Conservation (phyloP, 306 rosid species). For the Ziziphus jujuba region DNA sequence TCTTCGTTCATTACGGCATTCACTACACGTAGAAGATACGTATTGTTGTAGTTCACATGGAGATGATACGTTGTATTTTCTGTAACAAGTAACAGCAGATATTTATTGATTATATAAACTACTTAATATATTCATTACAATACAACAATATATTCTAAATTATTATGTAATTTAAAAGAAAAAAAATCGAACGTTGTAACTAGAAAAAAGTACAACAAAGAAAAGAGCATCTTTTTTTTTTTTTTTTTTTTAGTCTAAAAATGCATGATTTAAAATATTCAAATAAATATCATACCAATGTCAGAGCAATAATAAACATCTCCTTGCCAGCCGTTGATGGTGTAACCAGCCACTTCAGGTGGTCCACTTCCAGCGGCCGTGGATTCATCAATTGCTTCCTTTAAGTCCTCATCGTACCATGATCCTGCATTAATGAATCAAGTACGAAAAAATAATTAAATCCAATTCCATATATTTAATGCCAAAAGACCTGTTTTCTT, state of each 20-base stretch:
- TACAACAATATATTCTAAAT: too few species aligned
- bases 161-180: too few species aligned
- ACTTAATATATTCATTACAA: too few species aligned
- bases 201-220: too few species aligned
- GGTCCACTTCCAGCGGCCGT: slow-evolving; percentile 21
- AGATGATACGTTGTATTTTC: too few species aligned
- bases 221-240: too few species aligned
- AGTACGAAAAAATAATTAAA: not conserved
- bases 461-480: not conserved
- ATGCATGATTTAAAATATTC: not conserved
- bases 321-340: slow-evolving; percentile 39
- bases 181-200: too few species aligned
- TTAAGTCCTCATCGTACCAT: slow-evolving; percentile 24
- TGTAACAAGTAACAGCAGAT: too few species aligned
- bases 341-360: slow-evolving; percentile 13
- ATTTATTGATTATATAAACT: too few species aligned
- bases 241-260: not conserved
- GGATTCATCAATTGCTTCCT: slow-evolving; percentile 13
- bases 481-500: too few species aligned
- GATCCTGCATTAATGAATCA: not conserved
- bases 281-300: slow-evolving; percentile 2
- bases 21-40: slow-evolving; percentile 45
- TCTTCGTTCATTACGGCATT: slow-evolving; percentile 40
- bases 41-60: slow-evolving; percentile 41
- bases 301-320: slow-evolving; percentile 26